A percentile compares a stretch with the other conserved stretches of the same genome.
Conservation (phyloP, 129 eudicot species). For the Gnaphalium uliginosum region DNA sequence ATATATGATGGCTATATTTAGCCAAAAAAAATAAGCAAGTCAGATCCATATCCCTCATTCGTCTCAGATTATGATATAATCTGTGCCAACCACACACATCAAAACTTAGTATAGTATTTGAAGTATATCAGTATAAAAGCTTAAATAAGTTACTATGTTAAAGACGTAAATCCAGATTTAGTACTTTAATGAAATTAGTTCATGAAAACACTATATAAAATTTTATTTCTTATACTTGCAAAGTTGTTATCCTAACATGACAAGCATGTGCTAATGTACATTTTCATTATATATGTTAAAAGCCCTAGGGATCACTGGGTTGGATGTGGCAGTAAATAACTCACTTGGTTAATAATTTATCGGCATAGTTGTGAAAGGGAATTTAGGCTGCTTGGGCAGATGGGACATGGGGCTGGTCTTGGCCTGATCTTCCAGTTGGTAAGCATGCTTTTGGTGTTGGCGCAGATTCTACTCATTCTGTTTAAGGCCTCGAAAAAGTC, state of each 20-base stretch:
- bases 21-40: no score
- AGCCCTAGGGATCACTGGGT: not conserved
- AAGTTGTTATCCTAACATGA: not conserved
- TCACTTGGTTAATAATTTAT: not conserved
- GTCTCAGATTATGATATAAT: no score
- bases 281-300: constrained; percentile 11
- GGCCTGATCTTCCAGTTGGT: not conserved
- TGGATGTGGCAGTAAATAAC: constrained; percentile 4
- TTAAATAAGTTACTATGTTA: no score
- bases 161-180: no score
- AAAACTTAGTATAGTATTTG: no score
- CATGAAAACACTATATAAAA: no score
- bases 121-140: no score
- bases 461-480: not conserved
- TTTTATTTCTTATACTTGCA: not conserved
- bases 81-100: no score
- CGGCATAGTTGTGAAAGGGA: not conserved
- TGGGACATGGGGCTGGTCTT: not conserved
- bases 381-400: not conserved
- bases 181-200: not conserved
- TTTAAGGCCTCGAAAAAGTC: not conserved
- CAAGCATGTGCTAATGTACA: not conserved
- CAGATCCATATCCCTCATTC: no score
- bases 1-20: no score
- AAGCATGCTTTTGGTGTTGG: not conserved